Percentiles rank a stretch among this genome's conserved stretches.
phyloP scores from a whole-genome alignment of 2,329 filamentous ascomycete genomes.

The Macrophomina phaseolina region DNA sequence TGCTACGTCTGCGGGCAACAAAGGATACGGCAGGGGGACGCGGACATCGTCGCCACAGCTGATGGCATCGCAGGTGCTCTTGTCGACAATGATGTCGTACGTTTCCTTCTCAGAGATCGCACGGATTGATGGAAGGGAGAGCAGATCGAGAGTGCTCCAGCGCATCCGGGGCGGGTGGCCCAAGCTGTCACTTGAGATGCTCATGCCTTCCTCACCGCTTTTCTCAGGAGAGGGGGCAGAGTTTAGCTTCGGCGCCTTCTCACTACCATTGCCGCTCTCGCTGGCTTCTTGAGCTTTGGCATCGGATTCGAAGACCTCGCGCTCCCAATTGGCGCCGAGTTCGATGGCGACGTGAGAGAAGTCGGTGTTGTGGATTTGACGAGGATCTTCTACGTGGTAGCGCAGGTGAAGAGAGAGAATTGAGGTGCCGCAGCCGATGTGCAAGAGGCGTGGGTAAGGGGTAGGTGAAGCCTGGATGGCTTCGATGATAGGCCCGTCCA shows the following conservation, averaged over 20 bases:
- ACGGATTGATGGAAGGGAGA: slow-evolving; percentile 42
- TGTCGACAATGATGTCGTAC: slow-evolving; percentile 46
- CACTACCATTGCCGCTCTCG: neutral
- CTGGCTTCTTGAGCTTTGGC: neutral
- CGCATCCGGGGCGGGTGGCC: slow-evolving; percentile 34
- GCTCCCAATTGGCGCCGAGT: slow-evolving; percentile 40
- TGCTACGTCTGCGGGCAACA: slow-evolving; percentile 18
- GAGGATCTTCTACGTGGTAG: slow-evolving; percentile 37
- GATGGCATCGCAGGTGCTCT: slow-evolving; percentile 47
- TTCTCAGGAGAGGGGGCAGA: neutral
- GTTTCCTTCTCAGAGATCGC: slow-evolving; percentile 30
- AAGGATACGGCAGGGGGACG: slow-evolving; percentile 39
- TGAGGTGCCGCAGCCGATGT: slow-evolving; percentile 49
- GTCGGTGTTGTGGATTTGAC: slow-evolving; percentile 46
- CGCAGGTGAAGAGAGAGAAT: slow-evolving; percentile 44
- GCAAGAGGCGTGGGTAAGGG: slow-evolving; percentile 37
- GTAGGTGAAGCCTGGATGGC: slow-evolving; percentile 31
- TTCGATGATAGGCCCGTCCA: slow-evolving; percentile 38
- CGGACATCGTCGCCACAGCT: slow-evolving; percentile 43
- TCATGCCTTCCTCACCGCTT: neutral
- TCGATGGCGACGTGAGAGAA: slow-evolving; percentile 45
- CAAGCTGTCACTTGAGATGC: neutral
- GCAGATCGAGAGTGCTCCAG: slow-evolving; percentile 43
- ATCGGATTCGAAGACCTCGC: slow-evolving; percentile 32
- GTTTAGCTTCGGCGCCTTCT: neutral